phyloP scores from a whole-genome alignment of 768 basidiomycete genomes.

The Russula brevipes region DNA sequence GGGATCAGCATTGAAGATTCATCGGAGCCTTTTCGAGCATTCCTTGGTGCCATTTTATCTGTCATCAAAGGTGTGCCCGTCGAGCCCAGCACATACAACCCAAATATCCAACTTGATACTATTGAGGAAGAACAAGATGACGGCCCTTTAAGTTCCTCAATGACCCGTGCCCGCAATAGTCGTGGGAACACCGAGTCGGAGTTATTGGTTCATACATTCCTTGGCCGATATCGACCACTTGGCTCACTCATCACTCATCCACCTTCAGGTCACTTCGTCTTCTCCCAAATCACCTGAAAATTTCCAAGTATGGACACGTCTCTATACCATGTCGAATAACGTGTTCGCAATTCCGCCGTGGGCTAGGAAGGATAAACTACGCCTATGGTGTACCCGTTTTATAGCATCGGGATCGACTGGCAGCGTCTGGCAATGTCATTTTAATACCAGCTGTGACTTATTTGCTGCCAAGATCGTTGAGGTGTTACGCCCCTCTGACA shows the following conservation, averaged over 20 bases:
- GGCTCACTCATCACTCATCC: neutral
- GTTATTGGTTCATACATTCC: neutral
- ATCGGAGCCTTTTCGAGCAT: neutral
- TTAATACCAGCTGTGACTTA: neutral
- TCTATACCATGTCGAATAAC: neutral
- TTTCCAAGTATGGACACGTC: neutral
- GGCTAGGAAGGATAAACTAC: neutral
- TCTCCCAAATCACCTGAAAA: neutral
- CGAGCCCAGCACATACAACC: neutral
- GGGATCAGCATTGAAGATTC: neutral
- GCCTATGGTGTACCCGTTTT: neutral
- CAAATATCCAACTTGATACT: neutral
- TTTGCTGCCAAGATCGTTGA: neutral
- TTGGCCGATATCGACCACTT: neutral
- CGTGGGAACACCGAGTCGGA: neutral
- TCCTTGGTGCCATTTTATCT: conserved; percentile 2
- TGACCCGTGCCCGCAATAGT: neutral
- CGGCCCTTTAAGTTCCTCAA: conserved; percentile 21
- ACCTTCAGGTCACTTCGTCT: neutral
- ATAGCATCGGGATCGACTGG: neutral
- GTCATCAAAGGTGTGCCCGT: neutral
- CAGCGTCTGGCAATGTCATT: neutral
- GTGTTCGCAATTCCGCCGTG: neutral
- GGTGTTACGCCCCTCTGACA: no score
- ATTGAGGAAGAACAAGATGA: neutral